Base-by-base conservation (phyloP, 495 filamentous ascomycete species). In the Hypomontagnella submonticulosa region DNA sequence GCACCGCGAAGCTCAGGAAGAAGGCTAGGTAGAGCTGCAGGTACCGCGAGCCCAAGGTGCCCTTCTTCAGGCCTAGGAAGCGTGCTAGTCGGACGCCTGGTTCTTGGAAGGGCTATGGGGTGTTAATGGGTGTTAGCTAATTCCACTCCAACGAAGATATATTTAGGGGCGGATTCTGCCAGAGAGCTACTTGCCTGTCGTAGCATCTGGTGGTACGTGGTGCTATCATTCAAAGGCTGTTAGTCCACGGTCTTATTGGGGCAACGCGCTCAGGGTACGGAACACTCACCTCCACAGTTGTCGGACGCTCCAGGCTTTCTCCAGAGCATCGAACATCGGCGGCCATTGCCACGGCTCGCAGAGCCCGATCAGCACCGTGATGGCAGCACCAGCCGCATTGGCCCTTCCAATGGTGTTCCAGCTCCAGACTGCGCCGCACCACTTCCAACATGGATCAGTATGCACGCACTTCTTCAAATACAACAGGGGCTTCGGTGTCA, bases 21-120 rank as follows among this genome's bases (percentile, higher is more conserved):
- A 72, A 72, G 20, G 66, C 59, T 8, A 64, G 7, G 30, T 70
- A 72, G 4, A 72, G 60, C 37, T 72, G 66, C 20, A 63, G 12
- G 33, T 70, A 72, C 19, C 63, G 55, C 32, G 70, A 72, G 32
- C 46, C 9, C 33, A 72, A 41, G 4, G 66, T 61, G 9, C 70
- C 70, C 36, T 56, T 61, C 30, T 36, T 43, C 9, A 72, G 46
- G 2, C 59, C 55, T 0, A 70, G 44, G 13, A 57, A 44, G 0
- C 57, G 50, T 15, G 62, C 69, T 5, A 72, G 47, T 23, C 59
- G 19, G 13, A 61, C 18, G 13, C 52, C 65, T 4, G 70, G 66
- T 9, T 61, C 37, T 19, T 56, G 65, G n/a, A 72, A 59, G 27
- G 55, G 46, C 70, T 70, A 40, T 7, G 33, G 37, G 7, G 4